Conservation (phyloP, 2,329 filamentous ascomycete species). For the Fusarium irregulare region DNA sequence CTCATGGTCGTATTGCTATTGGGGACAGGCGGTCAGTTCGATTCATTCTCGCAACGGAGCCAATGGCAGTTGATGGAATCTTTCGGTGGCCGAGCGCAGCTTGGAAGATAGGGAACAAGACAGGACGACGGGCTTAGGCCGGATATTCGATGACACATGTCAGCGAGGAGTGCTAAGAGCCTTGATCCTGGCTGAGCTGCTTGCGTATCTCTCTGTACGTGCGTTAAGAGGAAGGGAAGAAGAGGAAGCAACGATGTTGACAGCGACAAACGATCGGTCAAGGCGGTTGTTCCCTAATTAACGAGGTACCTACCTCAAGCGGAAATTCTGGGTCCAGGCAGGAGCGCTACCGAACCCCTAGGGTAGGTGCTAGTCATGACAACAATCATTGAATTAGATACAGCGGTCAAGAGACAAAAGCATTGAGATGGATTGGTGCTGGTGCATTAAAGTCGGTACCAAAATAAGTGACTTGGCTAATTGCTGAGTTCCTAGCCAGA, state of each 20-base stretch:
- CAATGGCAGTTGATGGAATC: conserved; percentile 22
- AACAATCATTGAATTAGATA: conserved; percentile 30
- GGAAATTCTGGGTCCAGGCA: conserved; percentile 30
- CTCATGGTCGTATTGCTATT: conserved; percentile 12
- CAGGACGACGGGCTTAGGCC: conserved; percentile 35
- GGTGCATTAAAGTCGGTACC: neutral
- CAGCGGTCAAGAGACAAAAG: conserved; percentile 31
- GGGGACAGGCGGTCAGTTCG: conserved; percentile 25
- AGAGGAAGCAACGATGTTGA: conserved; percentile 5
- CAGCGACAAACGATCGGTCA: conserved; percentile 13
- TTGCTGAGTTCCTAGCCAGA: neutral
- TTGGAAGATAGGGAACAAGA: neutral
- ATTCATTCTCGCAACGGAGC: conserved; percentile 11
- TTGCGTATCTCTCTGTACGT: conserved; percentile 4
- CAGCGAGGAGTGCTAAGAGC: conserved; percentile 24
- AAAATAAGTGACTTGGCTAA: conserved; percentile 1
- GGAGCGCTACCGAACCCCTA: conserved; percentile 7
- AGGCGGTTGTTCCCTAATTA: conserved; percentile 23
- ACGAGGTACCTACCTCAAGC: conserved; percentile 19
- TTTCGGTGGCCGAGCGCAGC: conserved; percentile 15
- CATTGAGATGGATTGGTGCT: conserved; percentile 12
- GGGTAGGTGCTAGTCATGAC: conserved; percentile 29
- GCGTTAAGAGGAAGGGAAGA: neutral
- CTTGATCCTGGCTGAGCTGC: conserved; percentile 39
- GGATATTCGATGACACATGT: conserved; percentile 34